These are phyloP conservation scores for Candida hispaniensis DNA, from an alignment of 805 yeast genomes.

Conservation along the genomic window DNA sequence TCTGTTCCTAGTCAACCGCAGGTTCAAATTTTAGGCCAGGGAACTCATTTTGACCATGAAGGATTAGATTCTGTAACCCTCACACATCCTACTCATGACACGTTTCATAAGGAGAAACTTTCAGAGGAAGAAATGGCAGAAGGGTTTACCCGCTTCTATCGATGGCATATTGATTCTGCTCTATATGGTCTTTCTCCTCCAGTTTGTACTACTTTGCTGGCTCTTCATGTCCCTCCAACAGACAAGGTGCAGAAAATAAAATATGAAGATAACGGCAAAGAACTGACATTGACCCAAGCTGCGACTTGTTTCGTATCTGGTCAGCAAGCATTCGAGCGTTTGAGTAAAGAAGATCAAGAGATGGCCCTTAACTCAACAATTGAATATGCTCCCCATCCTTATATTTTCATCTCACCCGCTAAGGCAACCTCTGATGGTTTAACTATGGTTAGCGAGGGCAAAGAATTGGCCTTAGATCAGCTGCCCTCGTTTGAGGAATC, in stretches of 20 bases:
- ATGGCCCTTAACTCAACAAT: constrained; percentile 70
- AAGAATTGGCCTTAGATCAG: constrained; percentile 53
- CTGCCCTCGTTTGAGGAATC: constrained; percentile 77
- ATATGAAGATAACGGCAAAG: constrained; percentile 58
- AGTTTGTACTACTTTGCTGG: constrained; percentile 71
- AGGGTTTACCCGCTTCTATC: constrained; percentile 68
- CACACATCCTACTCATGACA: constrained; percentile 76
- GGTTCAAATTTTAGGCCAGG: constrained; percentile 84
- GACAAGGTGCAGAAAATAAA: constrained; percentile 44
- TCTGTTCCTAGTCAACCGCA: constrained; percentile 78
- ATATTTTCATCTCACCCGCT: constrained; percentile 71
- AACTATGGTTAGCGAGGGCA: constrained; percentile 72
- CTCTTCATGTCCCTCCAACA: constrained; percentile 66
- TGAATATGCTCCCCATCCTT: constrained; percentile 87
- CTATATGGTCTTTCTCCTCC: constrained; percentile 81
- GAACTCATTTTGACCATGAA: constrained; percentile 44
- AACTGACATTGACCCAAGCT: constrained; percentile 61
- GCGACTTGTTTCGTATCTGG: constrained; percentile 87
- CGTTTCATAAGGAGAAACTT: constrained; percentile 63
- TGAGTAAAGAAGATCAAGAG: constrained; percentile 60
- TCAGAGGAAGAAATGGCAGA: constrained; percentile 50
- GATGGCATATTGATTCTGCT: constrained; percentile 94
- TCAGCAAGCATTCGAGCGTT: constrained; percentile 57
- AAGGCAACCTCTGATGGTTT: constrained; percentile 78
- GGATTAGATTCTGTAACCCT: constrained; percentile 48